These are phyloP conservation scores for Tilletiaria anomala DNA, from an alignment of 1,284 basidiomycete species.

Conservation along the genomic window DNA sequence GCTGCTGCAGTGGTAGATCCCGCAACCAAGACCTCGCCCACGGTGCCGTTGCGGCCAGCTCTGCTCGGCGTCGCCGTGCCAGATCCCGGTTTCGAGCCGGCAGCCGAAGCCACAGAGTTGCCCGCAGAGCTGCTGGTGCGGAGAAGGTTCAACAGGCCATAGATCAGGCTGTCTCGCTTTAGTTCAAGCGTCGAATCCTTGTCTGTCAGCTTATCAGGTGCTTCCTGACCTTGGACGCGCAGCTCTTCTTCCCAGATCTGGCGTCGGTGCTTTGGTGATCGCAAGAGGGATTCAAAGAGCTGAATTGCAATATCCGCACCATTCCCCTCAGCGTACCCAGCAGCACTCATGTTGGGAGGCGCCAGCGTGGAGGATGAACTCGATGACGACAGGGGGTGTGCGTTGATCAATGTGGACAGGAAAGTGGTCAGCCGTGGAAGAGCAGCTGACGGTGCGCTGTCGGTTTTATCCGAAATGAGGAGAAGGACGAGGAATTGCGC, in stretches of 20 bases:
- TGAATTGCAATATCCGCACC: slow-evolving; percentile 80
- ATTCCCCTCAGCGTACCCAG: slow-evolving; percentile 42
- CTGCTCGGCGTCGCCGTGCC: slow-evolving; percentile 9
- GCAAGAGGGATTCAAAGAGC: slow-evolving; percentile 70
- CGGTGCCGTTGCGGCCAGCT: neutral
- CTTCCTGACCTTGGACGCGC: too few relatives aligned
- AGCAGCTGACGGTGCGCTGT: slow-evolving; percentile 9
- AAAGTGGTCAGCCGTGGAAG: slow-evolving; percentile 1
- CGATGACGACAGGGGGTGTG: slow-evolving; percentile 2
- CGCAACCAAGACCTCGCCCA: neutral
- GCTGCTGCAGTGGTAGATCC: neutral
- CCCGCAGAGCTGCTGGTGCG: too few relatives aligned
- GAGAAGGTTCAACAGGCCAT: slow-evolving; percentile 17
- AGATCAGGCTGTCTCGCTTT: slow-evolving; percentile 17
- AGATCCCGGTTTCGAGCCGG: slow-evolving; percentile 11
- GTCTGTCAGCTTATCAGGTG: too few relatives aligned
- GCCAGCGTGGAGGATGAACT: slow-evolving; percentile 10
- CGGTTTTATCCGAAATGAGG: slow-evolving; percentile 47
- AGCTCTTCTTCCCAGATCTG: slow-evolving; percentile 42
- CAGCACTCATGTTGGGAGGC: slow-evolving; percentile 7
- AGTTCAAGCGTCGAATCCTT: too few relatives aligned
- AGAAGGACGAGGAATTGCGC: slow-evolving; percentile 76
- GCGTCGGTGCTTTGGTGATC: slow-evolving; percentile 59
- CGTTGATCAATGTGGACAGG: neutral
- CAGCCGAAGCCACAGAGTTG: too few relatives aligned